A percentile compares a stretch with the other conserved stretches of the same genome.
Evolutionary conservation across 2,329 filamentous ascomycete species (phyloP).

Genomic region (Thielaviopsis punctulata): DNA sequence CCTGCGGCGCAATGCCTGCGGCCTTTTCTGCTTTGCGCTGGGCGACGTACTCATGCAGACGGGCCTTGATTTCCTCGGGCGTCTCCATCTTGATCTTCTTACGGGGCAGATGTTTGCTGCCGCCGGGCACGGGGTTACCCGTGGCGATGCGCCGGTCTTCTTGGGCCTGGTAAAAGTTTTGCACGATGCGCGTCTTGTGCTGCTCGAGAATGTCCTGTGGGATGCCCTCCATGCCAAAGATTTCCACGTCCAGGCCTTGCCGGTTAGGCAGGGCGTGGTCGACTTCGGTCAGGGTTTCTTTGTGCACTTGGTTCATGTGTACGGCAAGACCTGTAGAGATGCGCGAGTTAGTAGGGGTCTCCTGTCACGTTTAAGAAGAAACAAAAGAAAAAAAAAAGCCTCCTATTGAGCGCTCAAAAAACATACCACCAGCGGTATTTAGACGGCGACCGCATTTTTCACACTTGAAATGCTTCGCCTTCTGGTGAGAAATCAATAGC

Average conservation of each 20-base stretch:
- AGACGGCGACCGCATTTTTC: conserved; percentile 73
- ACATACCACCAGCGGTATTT: conserved; percentile 81
- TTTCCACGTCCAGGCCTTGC: conserved; percentile 75
- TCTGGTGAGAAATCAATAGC: conserved; percentile 91
- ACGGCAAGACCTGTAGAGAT: conserved; percentile 59
- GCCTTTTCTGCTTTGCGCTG: conserved; percentile 44
- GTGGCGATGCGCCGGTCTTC: conserved; percentile 66
- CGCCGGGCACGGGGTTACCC: conserved; percentile 63
- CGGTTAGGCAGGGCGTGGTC: conserved; percentile 86
- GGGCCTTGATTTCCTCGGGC: conserved; percentile 60
- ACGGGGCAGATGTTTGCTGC: conserved; percentile 43
- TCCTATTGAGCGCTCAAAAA: conserved; percentile 7
- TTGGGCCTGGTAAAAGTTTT: conserved; percentile 72
- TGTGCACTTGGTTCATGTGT: conserved; percentile 97
- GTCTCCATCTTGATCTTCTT: conserved; percentile 61
- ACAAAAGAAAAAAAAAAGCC: not conserved
- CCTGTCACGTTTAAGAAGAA: not conserved
- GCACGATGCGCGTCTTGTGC: conserved; percentile 73
- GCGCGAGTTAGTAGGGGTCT: not conserved
- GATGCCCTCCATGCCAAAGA: conserved; percentile 96
- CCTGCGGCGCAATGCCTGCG: conserved; percentile 17
- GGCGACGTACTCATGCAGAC: conserved; percentile 60
- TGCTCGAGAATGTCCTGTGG: conserved; percentile 68
- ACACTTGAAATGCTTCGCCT: conserved; percentile 99
- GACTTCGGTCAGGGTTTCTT: conserved; percentile 71